These are phyloP conservation scores for Geotrichum ghanense DNA, from an alignment of 805 yeast species.

Conservation along the genomic window DNA sequence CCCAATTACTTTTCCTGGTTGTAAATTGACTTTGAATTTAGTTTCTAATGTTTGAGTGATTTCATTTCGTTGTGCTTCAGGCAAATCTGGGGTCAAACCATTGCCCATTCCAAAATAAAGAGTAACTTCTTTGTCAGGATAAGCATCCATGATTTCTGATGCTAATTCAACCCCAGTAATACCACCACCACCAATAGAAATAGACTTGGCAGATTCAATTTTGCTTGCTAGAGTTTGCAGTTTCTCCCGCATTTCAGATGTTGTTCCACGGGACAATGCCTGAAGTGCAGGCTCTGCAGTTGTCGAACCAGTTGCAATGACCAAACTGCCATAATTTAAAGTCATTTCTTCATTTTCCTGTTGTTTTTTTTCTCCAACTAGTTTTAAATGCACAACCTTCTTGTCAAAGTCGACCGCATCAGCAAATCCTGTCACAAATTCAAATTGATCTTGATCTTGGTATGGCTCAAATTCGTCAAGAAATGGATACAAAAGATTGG, in stretches of 20 bases:
- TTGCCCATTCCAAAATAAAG: slow-evolving; percentile 14
- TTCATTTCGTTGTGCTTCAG: slow-evolving; percentile 7
- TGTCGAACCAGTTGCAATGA: slow-evolving; percentile 15
- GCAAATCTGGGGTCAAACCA: slow-evolving; percentile 10
- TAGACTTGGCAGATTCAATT: slow-evolving; percentile 27
- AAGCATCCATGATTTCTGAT: slow-evolving; percentile 29
- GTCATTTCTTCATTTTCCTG: not conserved
- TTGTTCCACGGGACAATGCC: slow-evolving; percentile 3
- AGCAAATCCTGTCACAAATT: slow-evolving; percentile 13
- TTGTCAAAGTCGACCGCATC: slow-evolving; percentile 6
- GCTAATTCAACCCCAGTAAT: slow-evolving; percentile 42
- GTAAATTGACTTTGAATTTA: slow-evolving; percentile 10
- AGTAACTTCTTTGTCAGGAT: slow-evolving; percentile 25
- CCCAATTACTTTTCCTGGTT: too few species aligned
- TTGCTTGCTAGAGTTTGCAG: slow-evolving; percentile 9
- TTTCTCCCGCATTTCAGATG: slow-evolving; percentile 3
- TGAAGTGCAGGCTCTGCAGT: slow-evolving; percentile 8
- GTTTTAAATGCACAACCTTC: slow-evolving; percentile 4
- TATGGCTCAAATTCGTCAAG: not conserved
- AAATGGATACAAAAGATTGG: not conserved
- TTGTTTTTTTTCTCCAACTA: too few species aligned
- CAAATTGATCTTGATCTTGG: slow-evolving; percentile 3
- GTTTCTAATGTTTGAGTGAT: slow-evolving; percentile 13
- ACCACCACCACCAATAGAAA: slow-evolving; percentile 42
- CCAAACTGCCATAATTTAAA: slow-evolving; percentile 10